Conservation (phyloP, 768 basidiomycete species). For the Mycena alexandri region DNA sequence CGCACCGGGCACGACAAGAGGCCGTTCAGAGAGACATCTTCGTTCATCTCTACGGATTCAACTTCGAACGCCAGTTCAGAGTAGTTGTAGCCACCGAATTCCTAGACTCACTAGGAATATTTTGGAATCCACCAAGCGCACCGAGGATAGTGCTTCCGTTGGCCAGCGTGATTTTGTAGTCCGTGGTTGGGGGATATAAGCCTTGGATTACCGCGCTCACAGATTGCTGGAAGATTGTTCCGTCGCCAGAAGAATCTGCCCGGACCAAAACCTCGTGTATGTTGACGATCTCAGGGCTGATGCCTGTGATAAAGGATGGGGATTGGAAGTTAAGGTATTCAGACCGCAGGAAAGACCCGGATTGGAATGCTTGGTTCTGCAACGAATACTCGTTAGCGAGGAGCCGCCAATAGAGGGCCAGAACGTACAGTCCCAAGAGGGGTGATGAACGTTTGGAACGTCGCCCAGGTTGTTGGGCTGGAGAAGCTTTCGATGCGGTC, state of each 20-base stretch:
- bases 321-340: conserved; percentile 58
- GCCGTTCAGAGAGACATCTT: conserved; percentile 62
- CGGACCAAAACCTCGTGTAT: conserved; percentile 55
- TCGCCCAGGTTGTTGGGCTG: conserved; percentile 31
- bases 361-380: conserved; percentile 35
- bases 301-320: conserved; percentile 54
- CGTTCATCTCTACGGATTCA: conserved; percentile 58
- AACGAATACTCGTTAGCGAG: background rate
- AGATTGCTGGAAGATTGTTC: conserved; percentile 64
- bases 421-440: conserved; percentile 32
- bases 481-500: conserved; percentile 37
- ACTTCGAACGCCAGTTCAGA: conserved; percentile 44
- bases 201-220: conserved; percentile 67
- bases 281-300: conserved; percentile 47
- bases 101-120: conserved; percentile 28
- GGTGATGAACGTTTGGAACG: conserved; percentile 36
- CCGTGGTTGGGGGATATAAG: conserved; percentile 58
- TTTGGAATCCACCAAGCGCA: conserved; percentile 65
- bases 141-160: conserved; percentile 60
- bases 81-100: background rate
- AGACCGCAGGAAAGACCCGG: conserved; percentile 52
- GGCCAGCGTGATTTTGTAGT: conserved; percentile 59
- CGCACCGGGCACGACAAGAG: conserved; percentile 60
- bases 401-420: background rate
- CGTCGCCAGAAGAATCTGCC: conserved; percentile 67